These are phyloP conservation scores for Cochlearia excelsa DNA, from an alignment of 345 rosid species.

Conservation along the genomic window DNA sequence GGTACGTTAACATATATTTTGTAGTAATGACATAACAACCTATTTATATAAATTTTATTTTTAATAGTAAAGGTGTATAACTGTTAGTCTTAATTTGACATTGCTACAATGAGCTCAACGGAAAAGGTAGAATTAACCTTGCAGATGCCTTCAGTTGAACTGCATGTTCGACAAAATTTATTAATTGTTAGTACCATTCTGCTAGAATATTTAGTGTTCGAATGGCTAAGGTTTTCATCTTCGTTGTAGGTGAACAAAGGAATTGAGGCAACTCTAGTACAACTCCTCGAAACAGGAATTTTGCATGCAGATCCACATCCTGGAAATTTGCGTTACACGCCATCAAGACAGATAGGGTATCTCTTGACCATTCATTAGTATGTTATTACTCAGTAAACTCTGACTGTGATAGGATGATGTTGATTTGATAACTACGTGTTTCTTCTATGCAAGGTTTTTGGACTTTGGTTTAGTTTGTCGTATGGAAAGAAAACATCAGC, in stretches of 20 bases:
- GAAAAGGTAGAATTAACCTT: constrained; percentile 15
- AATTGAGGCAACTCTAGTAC: constrained; percentile 85
- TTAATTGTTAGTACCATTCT: constrained; percentile 4
- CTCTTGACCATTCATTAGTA: constrained; percentile 12
- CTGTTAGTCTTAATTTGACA: constrained; percentile 13
- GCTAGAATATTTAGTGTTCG: constrained; percentile 14
- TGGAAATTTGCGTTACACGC: constrained; percentile 81
- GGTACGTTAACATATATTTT: constrained; percentile 42
- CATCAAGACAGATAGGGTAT: constrained; percentile 90
- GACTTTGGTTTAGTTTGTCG: constrained; percentile 94
- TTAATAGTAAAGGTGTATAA: constrained; percentile 1
- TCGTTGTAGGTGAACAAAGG: constrained; percentile 75
- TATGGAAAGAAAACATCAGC: constrained; percentile 88
- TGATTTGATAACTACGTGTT: constrained; percentile 15
- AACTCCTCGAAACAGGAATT: constrained; percentile 90
- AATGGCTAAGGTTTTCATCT: constrained; percentile 15
- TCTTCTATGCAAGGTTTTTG: constrained; percentile 60
- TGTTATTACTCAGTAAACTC: constrained; percentile 11
- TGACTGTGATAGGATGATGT: constrained; percentile 21
- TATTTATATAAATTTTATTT: constrained; percentile 2
- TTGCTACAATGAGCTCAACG: background rate
- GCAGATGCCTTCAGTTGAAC: constrained; percentile 21
- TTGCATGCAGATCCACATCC: constrained; percentile 99
- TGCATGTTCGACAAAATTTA: constrained; percentile 4
- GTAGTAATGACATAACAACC: constrained; percentile 1